phyloP scores from a whole-genome alignment of 305 asterid species.

The Rubia peregrina region DNA sequence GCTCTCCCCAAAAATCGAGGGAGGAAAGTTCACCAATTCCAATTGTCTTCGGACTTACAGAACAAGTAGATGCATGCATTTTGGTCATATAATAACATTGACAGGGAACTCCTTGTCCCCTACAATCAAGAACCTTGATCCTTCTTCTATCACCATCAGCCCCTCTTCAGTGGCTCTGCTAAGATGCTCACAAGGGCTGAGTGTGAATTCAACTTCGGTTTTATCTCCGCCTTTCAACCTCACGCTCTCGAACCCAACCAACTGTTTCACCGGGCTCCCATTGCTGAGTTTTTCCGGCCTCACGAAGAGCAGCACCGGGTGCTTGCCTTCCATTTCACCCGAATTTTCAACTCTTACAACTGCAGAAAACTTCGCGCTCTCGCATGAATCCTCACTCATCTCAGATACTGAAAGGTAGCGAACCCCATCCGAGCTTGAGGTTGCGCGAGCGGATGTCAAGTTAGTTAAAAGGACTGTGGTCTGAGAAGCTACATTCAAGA shows the following conservation, averaged over 20 bases:
- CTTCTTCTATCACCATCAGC: constrained; percentile 48
- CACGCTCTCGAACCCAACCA: constrained; percentile 63
- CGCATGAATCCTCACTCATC: constrained; percentile 17
- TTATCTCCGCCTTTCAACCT: constrained; percentile 37
- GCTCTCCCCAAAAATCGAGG: background rate
- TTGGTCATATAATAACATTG: constrained; percentile 12
- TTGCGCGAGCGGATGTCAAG: constrained; percentile 7
- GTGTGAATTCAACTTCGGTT: constrained; percentile 33
- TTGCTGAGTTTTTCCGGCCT: constrained; percentile 22
- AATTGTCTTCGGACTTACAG: background rate
- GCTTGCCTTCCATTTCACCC: constrained; percentile 25
- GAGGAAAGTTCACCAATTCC: background rate
- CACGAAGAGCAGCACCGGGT: constrained; percentile 45
- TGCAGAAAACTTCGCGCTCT: constrained; percentile 15
- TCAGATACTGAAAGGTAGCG: constrained; percentile 17
- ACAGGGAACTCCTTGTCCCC: constrained; percentile 23
- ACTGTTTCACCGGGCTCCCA: constrained; percentile 41
- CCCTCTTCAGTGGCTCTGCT: constrained; percentile 61
- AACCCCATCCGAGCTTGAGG: constrained; percentile 1
- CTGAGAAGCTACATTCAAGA: constrained; percentile 16
- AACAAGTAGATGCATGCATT: background rate
- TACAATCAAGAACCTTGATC: constrained; percentile 15
- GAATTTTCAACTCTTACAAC: constrained; percentile 19
- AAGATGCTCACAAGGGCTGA: constrained; percentile 74
- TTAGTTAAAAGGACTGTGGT: constrained; percentile 15